These are phyloP conservation scores for Mortierella sp. DNA, from an alignment of 371 early-diverging fungal genomes.

Conservation along the genomic window DNA sequence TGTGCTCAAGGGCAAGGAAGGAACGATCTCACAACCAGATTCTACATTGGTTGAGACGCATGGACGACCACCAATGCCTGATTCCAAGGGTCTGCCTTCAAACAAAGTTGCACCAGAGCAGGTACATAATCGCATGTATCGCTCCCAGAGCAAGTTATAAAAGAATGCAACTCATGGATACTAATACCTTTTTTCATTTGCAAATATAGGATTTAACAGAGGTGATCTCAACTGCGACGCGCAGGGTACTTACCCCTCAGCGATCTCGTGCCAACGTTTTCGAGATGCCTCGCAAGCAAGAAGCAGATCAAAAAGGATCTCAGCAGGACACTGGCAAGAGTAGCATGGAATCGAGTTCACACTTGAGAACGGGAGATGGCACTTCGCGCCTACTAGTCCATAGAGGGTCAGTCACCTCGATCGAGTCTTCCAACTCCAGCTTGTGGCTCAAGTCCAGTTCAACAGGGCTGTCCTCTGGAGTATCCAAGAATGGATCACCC, in stretches of 20 bases:
- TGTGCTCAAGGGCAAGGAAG: not conserved
- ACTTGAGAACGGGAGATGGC: constrained; percentile 11
- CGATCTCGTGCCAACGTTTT: constrained; percentile 27
- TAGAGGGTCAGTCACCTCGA: constrained; percentile 44
- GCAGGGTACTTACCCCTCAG: constrained; percentile 26
- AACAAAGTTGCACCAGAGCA: constrained; percentile 23
- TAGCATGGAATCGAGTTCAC: constrained; percentile 15
- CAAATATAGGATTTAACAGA: constrained; percentile 21
- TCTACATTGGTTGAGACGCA: not conserved
- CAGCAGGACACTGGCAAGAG: constrained; percentile 20
- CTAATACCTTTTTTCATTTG: not conserved
- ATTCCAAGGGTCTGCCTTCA: not conserved
- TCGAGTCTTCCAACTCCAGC: constrained; percentile 47
- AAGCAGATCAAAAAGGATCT: not conserved
- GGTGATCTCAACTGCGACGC: constrained; percentile 16
- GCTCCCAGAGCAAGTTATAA: not conserved
- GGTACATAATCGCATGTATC: constrained; percentile 3
- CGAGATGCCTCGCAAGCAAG: constrained; percentile 36
- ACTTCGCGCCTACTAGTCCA: constrained; percentile 19
- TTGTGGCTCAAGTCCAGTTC: constrained; percentile 33
- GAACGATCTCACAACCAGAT: not conserved
- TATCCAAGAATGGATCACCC: constrained; percentile 28
- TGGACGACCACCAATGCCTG: not conserved
- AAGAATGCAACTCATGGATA: not conserved
- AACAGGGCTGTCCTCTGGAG: not conserved